Percentiles rank a stretch among this genome's conserved stretches.
These are phyloP conservation scores for Oryza brachyantha DNA, from an alignment of 176 grass and related monocot genomes.

Conservation along the genomic window DNA sequence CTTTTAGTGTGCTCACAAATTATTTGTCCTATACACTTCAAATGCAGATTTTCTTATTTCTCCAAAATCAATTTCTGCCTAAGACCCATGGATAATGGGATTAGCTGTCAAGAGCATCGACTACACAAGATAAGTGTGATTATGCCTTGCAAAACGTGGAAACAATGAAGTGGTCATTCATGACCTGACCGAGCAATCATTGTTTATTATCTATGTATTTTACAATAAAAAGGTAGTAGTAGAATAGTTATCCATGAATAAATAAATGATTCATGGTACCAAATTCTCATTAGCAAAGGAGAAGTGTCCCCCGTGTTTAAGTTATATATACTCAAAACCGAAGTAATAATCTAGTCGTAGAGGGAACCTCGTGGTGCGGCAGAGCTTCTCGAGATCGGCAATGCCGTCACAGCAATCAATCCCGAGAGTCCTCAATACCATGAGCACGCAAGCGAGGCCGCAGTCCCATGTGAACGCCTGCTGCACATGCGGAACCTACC, in stretches of 20 bases:
- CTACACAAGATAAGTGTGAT: not conserved
- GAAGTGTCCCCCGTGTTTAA: not conserved
- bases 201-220: not conserved
- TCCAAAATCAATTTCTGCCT: not conserved
- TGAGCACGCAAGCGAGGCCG: constrained; percentile 91
- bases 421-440: constrained; percentile 84
- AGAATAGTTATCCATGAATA: not conserved
- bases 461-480: constrained; percentile 97
- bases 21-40: not conserved
- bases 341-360: not conserved
- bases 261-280: not conserved
- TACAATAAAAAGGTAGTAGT: no score
- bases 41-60: not conserved
- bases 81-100: not conserved
- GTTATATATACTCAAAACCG: not conserved
- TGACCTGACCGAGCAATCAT: not conserved
- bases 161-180: not conserved
- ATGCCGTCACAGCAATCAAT: constrained; percentile 57
- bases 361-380: constrained; percentile 75
- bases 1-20: not conserved
- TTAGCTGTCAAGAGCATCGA: not conserved
- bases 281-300: not conserved
- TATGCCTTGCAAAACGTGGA: not conserved
- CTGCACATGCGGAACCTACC: constrained; percentile 86
- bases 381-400: constrained; percentile 79